phyloP scores from a whole-genome alignment of 106 monocot genomes.

The Narthecium ossifragum region DNA sequence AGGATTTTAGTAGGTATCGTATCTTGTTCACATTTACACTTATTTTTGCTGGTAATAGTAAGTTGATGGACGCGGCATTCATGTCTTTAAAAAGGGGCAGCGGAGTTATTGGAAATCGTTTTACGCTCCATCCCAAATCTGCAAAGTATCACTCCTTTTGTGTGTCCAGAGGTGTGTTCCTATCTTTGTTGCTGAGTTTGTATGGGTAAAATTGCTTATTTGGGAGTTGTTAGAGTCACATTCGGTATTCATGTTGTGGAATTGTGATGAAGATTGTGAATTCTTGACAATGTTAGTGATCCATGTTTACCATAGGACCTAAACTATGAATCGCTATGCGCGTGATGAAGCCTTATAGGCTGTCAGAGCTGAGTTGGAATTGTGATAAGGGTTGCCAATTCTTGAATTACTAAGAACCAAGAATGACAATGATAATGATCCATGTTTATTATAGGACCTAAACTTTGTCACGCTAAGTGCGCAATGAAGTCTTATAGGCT shows the following conservation, averaged over 20 bases:
- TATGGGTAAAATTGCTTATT: too few species aligned
- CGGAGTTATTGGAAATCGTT: background rate
- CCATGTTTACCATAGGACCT: constrained; percentile 11
- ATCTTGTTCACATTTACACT: too few species aligned
- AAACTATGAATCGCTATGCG: constrained; percentile 13
- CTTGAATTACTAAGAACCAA: background rate
- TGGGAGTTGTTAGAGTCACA: too few species aligned
- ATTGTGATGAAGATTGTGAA: too few species aligned
- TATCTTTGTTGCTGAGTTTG: too few species aligned
- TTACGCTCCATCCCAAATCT: background rate
- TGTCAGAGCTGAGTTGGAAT: constrained; percentile 47
- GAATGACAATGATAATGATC: background rate
- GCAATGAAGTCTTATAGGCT: constrained; percentile 85
- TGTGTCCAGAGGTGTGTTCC: constrained; percentile 3
- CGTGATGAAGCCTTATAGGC: constrained; percentile 77
- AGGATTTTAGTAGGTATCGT: too few species aligned
- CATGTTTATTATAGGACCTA: constrained; percentile 13
- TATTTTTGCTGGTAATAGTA: background rate
- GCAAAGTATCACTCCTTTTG: background rate
- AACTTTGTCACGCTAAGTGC: constrained; percentile 12
- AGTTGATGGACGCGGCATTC: constrained; percentile 23
- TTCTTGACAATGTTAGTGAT: background rate
- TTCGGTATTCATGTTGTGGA: too few species aligned
- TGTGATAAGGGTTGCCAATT: background rate
- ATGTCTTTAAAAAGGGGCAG: constrained; percentile 9